A percentile compares a stretch with the other conserved stretches of the same genome.
Conservation (phyloP, 441 rosid genomes). For the Sinapis alba region DNA sequence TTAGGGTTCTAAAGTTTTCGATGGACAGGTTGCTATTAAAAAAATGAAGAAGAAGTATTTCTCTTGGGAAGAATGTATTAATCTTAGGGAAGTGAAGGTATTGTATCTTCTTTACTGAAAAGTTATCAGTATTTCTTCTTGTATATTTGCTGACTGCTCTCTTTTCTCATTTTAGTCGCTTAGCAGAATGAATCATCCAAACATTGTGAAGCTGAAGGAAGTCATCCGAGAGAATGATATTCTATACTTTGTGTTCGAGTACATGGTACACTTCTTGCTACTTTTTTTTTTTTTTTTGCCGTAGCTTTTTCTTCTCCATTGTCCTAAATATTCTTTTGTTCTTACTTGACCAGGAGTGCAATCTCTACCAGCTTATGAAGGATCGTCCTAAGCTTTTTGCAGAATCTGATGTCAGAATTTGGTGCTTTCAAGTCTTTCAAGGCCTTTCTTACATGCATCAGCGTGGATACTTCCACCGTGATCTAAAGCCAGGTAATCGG, state of each 20-base stretch:
- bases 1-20: conserved; percentile 24
- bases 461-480: conserved; percentile 95
- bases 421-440: conserved; percentile 97
- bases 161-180: conserved; percentile 57
- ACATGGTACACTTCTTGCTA: conserved; percentile 56
- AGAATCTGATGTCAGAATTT: conserved; percentile 79
- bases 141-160: conserved; percentile 20
- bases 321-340: not conserved
- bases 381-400: conserved; percentile 74
- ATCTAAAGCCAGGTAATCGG: conserved; percentile 88
- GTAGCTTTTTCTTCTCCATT: not conserved
- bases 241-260: conserved; percentile 88
- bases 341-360: conserved; percentile 66
- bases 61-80: conserved; percentile 95
- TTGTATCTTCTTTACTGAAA: not conserved
- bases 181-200: conserved; percentile 89
- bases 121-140: not conserved
- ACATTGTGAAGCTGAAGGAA: conserved; percentile 92
- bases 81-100: conserved; percentile 98
- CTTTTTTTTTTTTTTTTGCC: conserved; percentile 10
- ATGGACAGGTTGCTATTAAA: conserved; percentile 84
- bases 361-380: conserved; percentile 91
- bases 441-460: conserved; percentile 95
- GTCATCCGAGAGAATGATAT: conserved; percentile 88
- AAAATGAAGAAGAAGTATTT: conserved; percentile 97